These are phyloP conservation scores for Williopsis jadinii DNA, from an alignment of 1,139 yeast species.

Conservation along the genomic window DNA sequence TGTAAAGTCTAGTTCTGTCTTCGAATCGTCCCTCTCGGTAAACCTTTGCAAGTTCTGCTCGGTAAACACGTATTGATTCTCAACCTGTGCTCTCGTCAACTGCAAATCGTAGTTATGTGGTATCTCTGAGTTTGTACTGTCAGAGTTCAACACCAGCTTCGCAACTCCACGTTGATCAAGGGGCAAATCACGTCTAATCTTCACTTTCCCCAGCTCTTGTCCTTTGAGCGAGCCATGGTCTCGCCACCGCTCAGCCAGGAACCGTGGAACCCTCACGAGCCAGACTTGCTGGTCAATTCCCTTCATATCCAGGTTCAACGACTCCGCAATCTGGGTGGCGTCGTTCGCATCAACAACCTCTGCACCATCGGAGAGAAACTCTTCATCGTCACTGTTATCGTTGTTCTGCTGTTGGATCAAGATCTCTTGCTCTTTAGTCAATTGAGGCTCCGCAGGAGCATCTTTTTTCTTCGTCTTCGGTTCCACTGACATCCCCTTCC, in stretches of 20 bases:
- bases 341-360: slow-evolving; percentile 37
- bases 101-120: slow-evolving; percentile 84
- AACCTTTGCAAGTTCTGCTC: slow-evolving; percentile 76
- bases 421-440: slow-evolving; percentile 9
- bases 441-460: slow-evolving; percentile 2
- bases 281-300: slow-evolving; percentile 67
- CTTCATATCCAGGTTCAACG: slow-evolving; percentile 50
- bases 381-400: slow-evolving; percentile 30
- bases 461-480: slow-evolving; percentile 1
- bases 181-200: slow-evolving; percentile 47
- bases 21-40: slow-evolving; percentile 7
- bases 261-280: slow-evolving; percentile 87
- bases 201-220: slow-evolving; percentile 73
- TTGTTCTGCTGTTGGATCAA: slow-evolving; percentile 19
- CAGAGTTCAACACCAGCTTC: slow-evolving; percentile 48
- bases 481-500: slow-evolving; percentile 1
- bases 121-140: slow-evolving; percentile 40
- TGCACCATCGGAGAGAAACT: slow-evolving; percentile 32
- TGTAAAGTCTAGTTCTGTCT: slow-evolving; percentile 8
- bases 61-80: slow-evolving; percentile 82
- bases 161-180: slow-evolving; percentile 37
- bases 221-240: slow-evolving; percentile 58
- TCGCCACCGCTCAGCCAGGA: slow-evolving; percentile 78
- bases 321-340: slow-evolving; percentile 38
- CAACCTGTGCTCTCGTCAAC: slow-evolving; percentile 70